A percentile compares a stretch with the other conserved stretches of the same genome.
Evolutionary conservation across 2,329 filamentous ascomycete genomes (phyloP).

Genomic region (Amauroascus niger): DNA sequence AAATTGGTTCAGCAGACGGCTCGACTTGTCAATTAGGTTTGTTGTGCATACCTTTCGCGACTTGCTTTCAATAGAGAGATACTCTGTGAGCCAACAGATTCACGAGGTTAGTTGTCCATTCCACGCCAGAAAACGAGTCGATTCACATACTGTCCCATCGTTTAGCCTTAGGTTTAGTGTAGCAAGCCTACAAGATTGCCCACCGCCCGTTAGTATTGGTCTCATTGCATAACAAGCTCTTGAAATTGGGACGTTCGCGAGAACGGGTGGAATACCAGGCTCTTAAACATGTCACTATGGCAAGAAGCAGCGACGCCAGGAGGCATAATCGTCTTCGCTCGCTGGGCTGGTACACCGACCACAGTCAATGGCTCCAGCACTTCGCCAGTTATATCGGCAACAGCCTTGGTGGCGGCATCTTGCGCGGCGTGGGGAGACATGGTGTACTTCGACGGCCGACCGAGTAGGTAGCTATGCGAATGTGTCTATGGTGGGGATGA

Average conservation of each 20-base stretch:
- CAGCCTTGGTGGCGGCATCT: background rate
- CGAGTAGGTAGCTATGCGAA: background rate
- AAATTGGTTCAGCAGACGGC: background rate
- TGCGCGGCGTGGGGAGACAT: slow-evolving; percentile 11
- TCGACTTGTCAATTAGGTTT: background rate
- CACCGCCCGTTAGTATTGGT: background rate
- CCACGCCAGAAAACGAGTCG: background rate
- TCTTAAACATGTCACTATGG: slow-evolving; percentile 76
- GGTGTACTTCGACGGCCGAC: background rate
- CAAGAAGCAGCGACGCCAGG: slow-evolving; percentile 67
- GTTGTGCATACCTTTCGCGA: slow-evolving; percentile 32
- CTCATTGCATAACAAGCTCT: background rate
- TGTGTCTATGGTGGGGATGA: background rate
- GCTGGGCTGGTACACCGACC: slow-evolving; percentile 56
- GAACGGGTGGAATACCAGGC: slow-evolving; percentile 41
- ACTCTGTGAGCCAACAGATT: slow-evolving; percentile 28
- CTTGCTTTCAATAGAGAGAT: slow-evolving; percentile 54
- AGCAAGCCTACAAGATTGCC: slow-evolving; percentile 27
- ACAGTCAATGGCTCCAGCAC: slow-evolving; percentile 44
- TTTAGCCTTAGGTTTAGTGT: slow-evolving; percentile 63
- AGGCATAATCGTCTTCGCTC: slow-evolving; percentile 62
- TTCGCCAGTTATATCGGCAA: background rate
- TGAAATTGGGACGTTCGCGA: background rate
- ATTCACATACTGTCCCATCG: slow-evolving; percentile 63
- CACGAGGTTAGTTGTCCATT: background rate